Percentiles rank a stretch among this genome's conserved stretches.
These are phyloP conservation scores for Cicer bijugum DNA, from an alignment of 306 rosid species.

Conservation along the genomic window DNA sequence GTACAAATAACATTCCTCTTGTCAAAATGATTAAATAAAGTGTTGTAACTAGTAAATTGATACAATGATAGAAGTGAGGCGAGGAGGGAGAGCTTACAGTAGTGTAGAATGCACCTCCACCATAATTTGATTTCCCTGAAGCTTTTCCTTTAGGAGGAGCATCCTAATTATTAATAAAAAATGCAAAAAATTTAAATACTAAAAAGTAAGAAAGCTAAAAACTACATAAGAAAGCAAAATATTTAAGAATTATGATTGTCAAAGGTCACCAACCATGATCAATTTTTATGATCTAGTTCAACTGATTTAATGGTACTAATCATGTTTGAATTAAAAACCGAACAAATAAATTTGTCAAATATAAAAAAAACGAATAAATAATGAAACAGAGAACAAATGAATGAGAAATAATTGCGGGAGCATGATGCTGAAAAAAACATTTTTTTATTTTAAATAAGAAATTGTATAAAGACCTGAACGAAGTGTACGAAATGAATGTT, in stretches of 20 bases:
- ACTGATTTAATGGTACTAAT: neutral
- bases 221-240: neutral
- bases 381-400: neutral
- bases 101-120: constrained; percentile 57
- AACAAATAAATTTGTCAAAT: neutral
- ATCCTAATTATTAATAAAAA: constrained; percentile 46
- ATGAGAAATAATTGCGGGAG: neutral
- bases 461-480: too few species aligned
- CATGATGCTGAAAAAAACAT: neutral
- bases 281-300: neutral
- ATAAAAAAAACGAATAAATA: neutral
- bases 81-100: constrained; percentile 48
- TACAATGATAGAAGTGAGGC: constrained; percentile 8
- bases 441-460: neutral
- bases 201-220: constrained; percentile 2
- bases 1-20: too few species aligned
- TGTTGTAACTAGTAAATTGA: neutral
- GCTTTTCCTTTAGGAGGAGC: constrained; percentile 53
- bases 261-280: neutral
- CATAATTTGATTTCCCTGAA: constrained; percentile 52
- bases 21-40: constrained; percentile 9
- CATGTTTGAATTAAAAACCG: neutral
- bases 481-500: too few species aligned
- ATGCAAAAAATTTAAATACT: neutral
- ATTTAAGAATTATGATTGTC: constrained; percentile 1